Base-by-base conservation (phyloP, 2,329 filamentous ascomycete genomes). In the Exophiala sp. region DNA sequence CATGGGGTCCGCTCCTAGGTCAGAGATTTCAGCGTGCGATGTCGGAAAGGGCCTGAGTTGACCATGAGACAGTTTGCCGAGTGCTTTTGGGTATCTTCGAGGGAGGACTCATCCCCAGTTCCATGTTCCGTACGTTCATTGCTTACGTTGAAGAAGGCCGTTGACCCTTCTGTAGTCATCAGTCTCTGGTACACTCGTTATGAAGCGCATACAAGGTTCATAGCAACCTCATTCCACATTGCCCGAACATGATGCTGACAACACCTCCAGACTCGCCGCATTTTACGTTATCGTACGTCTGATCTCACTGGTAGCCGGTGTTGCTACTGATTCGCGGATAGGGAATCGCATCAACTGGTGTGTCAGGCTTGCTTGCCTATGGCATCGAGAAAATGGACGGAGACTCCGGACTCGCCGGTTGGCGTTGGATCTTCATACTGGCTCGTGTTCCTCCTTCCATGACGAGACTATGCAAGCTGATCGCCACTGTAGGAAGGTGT, bases 321-420 rank as follows among this genome's bases (percentile, higher is more conserved):
- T 41, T 20, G n/a, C 12, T 11, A 41, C 12, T 18, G 18, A 7
- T 18, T 3, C 32, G 10, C 5, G 39, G 34, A 4, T 14, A 43
- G 39, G 48, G 49, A 12, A 52, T 52, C 40, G 41, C 33, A 11
- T 45, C 80, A 42, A 81, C 80, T 47, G 79, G 80, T 49, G 83
- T 84, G 62, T 82, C 79, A 0, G 78, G 79, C 0, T 72, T 84
- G 2, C 75, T 84, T 38, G 81, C 75, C 2, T 80, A 80, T 0
- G 81, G 78, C 14, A 78, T 83, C 3, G 65, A 82, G 53, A 79
- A 77, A 36, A 81, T 84, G 78, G 73, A 83, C 53, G 78, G 79
- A 7, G 70, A 75, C 2, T 63, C 77, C 8, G 79, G 80, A 2
- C 75, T 83, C 46, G 69, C 75, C 0, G 80, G 80, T 0, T 84